Evolutionary conservation across 1,284 basidiomycete species (phyloP).

Genomic region (Ceratobasidium papillatum): DNA sequence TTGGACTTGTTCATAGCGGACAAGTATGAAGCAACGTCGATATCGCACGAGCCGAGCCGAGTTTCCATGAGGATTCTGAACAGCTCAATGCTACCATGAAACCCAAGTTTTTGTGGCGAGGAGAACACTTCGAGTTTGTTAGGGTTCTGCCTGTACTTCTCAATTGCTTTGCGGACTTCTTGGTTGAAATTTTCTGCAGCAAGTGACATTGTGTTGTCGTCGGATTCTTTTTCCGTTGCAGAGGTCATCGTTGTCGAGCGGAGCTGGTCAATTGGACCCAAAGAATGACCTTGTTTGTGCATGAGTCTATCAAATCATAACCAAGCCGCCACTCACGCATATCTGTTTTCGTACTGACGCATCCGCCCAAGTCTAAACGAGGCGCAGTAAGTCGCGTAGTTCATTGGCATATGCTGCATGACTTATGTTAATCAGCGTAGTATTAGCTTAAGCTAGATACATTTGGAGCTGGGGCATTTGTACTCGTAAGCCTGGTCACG

Average conservation of each 20-base stretch:
- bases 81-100: no score
- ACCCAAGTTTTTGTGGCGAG: no score
- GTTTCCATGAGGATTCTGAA: no score
- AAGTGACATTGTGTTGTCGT: neutral
- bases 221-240: neutral
- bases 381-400: neutral
- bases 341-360: constrained; percentile 15
- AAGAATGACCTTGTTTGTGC: neutral
- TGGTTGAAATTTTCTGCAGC: neutral
- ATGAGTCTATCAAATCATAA: neutral
- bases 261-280: neutral
- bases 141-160: neutral
- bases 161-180: neutral
- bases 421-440: neutral
- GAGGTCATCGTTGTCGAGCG: neutral
- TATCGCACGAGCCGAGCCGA: no score
- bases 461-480: neutral
- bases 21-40: no score
- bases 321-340: constrained; percentile 30
- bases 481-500: neutral
- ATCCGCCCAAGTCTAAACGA: neutral
- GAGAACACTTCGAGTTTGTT: neutral
- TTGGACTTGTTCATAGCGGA: no score
- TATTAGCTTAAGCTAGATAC: neutral
- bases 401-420: neutral